These are phyloP conservation scores for Colletotrichum sp. DNA, from an alignment of 2,329 filamentous ascomycete genomes.

Conservation along the genomic window DNA sequence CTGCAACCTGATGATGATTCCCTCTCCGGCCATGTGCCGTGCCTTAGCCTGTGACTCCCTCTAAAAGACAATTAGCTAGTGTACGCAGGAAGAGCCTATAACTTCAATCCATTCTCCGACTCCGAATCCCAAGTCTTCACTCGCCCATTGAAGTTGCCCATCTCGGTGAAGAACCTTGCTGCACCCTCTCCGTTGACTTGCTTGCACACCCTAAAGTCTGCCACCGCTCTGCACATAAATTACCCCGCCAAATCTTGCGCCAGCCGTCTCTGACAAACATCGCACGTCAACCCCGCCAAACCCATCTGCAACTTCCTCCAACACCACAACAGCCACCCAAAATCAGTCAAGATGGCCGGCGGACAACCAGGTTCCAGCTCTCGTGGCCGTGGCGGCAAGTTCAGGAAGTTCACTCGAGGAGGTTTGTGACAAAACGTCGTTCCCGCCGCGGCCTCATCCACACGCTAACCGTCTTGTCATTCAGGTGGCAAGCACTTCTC, in stretches of 20 bases:
- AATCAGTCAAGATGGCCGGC: constrained; percentile 49
- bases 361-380: constrained; percentile 53
- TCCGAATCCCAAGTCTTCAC: neutral
- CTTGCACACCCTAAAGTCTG: neutral
- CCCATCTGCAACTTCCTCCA: constrained; percentile 3
- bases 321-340: constrained; percentile 2
- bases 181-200: neutral
- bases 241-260: constrained; percentile 16
- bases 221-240: neutral
- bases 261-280: constrained; percentile 7
- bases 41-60: constrained; percentile 1
- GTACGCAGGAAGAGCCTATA: neutral
- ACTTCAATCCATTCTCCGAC: neutral
- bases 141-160: neutral
- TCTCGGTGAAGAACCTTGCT: neutral
- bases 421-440: constrained; percentile 59
- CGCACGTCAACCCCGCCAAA: constrained; percentile 22
- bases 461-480: constrained; percentile 17
- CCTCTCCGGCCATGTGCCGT: neutral
- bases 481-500: constrained; percentile 95
- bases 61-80: neutral
- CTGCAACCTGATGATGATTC: neutral
- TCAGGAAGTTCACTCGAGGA: constrained; percentile 90
- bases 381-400: constrained; percentile 89
- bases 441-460: neutral